phyloP scores from a whole-genome alignment of 2,329 filamentous ascomycete genomes.

The Trichoderma oligosporum region DNA sequence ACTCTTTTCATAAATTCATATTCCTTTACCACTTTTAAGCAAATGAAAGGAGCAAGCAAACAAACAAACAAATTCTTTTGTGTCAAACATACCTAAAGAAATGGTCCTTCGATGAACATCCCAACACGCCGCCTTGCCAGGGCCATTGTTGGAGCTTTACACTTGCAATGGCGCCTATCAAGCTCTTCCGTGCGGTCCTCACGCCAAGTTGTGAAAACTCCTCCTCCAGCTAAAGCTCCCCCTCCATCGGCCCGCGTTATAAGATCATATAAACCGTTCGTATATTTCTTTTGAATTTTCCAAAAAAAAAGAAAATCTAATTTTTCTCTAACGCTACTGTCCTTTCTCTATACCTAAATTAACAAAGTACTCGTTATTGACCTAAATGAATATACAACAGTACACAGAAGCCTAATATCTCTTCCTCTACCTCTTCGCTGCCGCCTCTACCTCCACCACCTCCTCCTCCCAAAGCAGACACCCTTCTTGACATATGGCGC shows the following conservation, averaged over 20 bases:
- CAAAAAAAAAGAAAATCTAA: too few relatives aligned
- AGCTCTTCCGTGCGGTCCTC: slow-evolving; percentile 29
- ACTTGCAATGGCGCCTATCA: slow-evolving; percentile 29
- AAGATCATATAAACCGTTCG: slow-evolving; percentile 33
- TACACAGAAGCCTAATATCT: slow-evolving; percentile 16
- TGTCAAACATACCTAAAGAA: not conserved
- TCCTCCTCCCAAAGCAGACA: slow-evolving; percentile 29
- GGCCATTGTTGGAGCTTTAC: slow-evolving; percentile 9
- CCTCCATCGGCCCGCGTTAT: slow-evolving; percentile 26
- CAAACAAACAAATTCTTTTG: not conserved
- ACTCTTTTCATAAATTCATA: not conserved
- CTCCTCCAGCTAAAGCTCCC: slow-evolving; percentile 1
- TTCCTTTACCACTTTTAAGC: not conserved
- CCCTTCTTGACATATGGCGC: slow-evolving; percentile 36
- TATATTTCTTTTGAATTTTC: too few relatives aligned
- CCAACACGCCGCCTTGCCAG: slow-evolving; percentile 28
- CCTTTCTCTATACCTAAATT: slow-evolving; percentile 3
- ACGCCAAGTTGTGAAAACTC: slow-evolving; percentile 24
- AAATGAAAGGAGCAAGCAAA: not conserved
- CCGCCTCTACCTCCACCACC: slow-evolving; percentile 23
- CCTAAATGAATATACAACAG: not conserved
- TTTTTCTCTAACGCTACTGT: not conserved
- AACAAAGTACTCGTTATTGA: not conserved
- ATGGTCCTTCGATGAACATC: slow-evolving; percentile 31
- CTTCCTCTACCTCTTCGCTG: not conserved